These are phyloP conservation scores for Periglandula ipomoeae DNA, from an alignment of 2,329 filamentous ascomycete species.

Conservation along the genomic window DNA sequence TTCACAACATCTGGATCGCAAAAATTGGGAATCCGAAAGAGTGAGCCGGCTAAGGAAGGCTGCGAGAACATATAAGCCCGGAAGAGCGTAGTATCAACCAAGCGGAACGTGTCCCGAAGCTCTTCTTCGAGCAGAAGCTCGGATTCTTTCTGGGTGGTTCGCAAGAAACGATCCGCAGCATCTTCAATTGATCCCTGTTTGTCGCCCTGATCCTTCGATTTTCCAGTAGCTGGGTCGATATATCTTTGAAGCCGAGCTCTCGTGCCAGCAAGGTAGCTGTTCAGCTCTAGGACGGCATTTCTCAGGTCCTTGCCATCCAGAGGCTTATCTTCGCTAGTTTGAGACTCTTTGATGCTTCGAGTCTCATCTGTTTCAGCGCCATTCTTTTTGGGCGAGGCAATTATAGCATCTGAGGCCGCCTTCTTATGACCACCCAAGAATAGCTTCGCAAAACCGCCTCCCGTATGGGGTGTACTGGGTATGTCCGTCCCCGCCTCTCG, in stretches of 20 bases:
- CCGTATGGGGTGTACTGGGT: conserved; percentile 27
- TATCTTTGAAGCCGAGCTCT: conserved; percentile 56
- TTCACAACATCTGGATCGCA: conserved; percentile 95
- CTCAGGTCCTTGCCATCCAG: conserved; percentile 77
- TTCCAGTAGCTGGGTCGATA: conserved; percentile 53
- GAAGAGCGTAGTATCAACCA: conserved; percentile 93
- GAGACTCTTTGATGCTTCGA: conserved; percentile 38
- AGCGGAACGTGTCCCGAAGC: conserved; percentile 64
- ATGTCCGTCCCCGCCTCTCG: conserved; percentile 17
- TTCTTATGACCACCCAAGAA: conserved; percentile 40
- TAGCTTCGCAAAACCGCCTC: conserved; percentile 44
- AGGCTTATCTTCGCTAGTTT: conserved; percentile 35
- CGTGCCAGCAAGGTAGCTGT: conserved; percentile 81
- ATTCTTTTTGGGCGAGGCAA: conserved; percentile 50
- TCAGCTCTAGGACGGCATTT: conserved; percentile 71
- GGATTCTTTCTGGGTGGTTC: conserved; percentile 34
- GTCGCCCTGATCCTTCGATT: conserved; percentile 42
- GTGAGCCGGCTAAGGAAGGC: conserved; percentile 72
- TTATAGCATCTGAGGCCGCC: conserved; percentile 43
- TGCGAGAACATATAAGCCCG: conserved; percentile 89
- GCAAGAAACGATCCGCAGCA: conserved; percentile 47
- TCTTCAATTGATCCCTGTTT: conserved; percentile 37
- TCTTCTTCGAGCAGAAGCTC: conserved; percentile 59
- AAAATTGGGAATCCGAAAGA: conserved; percentile 95
- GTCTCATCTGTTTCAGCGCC: conserved; percentile 47